Evolutionary conservation across 345 rosid genomes (phyloP), one percentile per base, ranked within the genome.

Genomic region (Populus davidiana): DNA sequence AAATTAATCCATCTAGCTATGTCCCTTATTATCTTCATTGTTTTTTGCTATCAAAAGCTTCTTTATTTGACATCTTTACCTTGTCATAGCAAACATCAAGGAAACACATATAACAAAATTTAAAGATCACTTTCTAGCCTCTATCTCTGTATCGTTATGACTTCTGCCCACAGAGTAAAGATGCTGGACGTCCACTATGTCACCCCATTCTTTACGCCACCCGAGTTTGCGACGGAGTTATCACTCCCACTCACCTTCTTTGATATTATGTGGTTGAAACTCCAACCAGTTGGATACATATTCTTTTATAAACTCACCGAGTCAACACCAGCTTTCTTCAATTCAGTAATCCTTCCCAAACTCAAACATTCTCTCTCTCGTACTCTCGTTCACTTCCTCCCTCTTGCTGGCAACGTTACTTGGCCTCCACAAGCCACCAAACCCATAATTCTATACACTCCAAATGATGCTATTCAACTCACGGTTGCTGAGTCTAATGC

Each of bases 291-390:
- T 4, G 77, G 86, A 29, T 85, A 84, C 43, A 78, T 87, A 75
- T 80, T 82, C 73, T 86, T 86, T 72, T 83, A 80, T 72, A 31
- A 6, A 54, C 69, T 88, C 69, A 18, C 79, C 5, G 35, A 74
- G 7, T 68, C 79, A 70, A 76, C 85, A 50, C 56, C 75, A 0
- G n/a, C 79, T 3, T 74, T 21, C 11, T 83, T 83, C 39, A 56
- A 83, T 80, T 85, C 90, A 11, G 66, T 39, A 23, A 75, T 84
- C 67, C 70, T 86, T 23, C 87, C 85, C 0, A 83, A 69, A 13
- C 85, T 88, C 65, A 84, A 82, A 56, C 82, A 39, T 35, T 83
- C 89, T 10, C 83, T 84, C 41, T 84, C 89, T 13, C 67, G 49
- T 16, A 70, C 76, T 33, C 89, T 86, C 73, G 29, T 59, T n/a